These are phyloP conservation scores for Russula brevipes DNA, from an alignment of 768 basidiomycete species.

Conservation along the genomic window DNA sequence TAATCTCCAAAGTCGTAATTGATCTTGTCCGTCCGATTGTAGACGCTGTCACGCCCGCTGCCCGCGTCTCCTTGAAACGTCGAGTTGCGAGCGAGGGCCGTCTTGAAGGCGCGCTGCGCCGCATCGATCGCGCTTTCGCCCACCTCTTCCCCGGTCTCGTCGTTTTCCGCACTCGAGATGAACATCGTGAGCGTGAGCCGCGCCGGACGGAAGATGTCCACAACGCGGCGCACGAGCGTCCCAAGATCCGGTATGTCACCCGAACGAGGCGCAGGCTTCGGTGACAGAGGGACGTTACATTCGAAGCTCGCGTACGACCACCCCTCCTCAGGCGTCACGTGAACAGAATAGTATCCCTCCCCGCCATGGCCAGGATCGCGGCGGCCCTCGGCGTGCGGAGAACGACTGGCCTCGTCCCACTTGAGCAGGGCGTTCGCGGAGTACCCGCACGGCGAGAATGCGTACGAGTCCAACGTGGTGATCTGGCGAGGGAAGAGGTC, in stretches of 20 bases:
- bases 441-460: constrained; percentile 94
- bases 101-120: constrained; percentile 68
- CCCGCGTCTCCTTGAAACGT: constrained; percentile 6
- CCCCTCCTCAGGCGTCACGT: constrained; percentile 96
- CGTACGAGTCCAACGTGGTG: constrained; percentile 86
- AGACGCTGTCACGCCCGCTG: constrained; percentile 36
- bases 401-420: constrained; percentile 43
- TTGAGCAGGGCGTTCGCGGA: constrained; percentile 85
- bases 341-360: constrained; percentile 97
- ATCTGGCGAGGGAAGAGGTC: constrained; percentile 73
- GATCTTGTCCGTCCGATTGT: constrained; percentile 91
- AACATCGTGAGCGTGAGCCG: constrained; percentile 85
- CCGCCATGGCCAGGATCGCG: constrained; percentile 34
- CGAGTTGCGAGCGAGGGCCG: constrained; percentile 43
- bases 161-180: constrained; percentile 62
- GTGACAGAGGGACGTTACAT: constrained; percentile 81
- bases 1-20: constrained; percentile 96
- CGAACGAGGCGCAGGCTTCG: constrained; percentile 34
- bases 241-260: constrained; percentile 64
- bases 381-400: constrained; percentile 25
- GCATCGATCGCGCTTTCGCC: constrained; percentile 59
- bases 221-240: constrained; percentile 81
- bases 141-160: constrained; percentile 40
- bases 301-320: constrained; percentile 99
- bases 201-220: constrained; percentile 88